phyloP scores from a whole-genome alignment of 306 rosid genomes.

The Lotus japonicus region DNA sequence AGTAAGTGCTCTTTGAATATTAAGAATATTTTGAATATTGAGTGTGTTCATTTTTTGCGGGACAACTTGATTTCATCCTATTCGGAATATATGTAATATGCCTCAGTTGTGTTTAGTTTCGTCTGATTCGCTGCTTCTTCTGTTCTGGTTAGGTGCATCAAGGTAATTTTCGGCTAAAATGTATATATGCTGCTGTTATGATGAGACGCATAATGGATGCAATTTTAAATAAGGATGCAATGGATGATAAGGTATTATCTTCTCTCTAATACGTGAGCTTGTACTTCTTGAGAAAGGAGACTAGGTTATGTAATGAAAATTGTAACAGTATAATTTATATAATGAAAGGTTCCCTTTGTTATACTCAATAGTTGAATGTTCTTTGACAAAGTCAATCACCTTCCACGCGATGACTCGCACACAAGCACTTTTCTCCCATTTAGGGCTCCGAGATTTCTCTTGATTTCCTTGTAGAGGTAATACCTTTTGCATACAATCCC shows the following conservation, averaged over 20 bases:
- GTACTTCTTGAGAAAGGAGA: background rate
- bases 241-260: constrained; percentile 87
- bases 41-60: background rate
- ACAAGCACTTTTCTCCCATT: too few species aligned
- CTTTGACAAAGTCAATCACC: too few species aligned
- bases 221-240: constrained; percentile 74
- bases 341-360: too few species aligned
- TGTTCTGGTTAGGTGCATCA: constrained; percentile 42
- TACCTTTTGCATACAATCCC: too few species aligned
- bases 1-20: constrained; percentile 37
- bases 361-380: background rate
- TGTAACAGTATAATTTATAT: background rate
- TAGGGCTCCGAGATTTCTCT: too few species aligned
- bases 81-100: background rate
- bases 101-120: constrained; percentile 15
- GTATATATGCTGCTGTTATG: constrained; percentile 90
- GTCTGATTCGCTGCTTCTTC: constrained; percentile 6
- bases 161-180: constrained; percentile 69
- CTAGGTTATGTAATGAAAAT: background rate
- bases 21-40: background rate
- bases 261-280: background rate
- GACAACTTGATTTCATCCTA: constrained; percentile 2
- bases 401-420: too few species aligned
- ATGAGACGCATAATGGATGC: constrained; percentile 91
- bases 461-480: too few species aligned